phyloP scores from a whole-genome alignment of 768 basidiomycete genomes.

The Lentinula raphanica region DNA sequence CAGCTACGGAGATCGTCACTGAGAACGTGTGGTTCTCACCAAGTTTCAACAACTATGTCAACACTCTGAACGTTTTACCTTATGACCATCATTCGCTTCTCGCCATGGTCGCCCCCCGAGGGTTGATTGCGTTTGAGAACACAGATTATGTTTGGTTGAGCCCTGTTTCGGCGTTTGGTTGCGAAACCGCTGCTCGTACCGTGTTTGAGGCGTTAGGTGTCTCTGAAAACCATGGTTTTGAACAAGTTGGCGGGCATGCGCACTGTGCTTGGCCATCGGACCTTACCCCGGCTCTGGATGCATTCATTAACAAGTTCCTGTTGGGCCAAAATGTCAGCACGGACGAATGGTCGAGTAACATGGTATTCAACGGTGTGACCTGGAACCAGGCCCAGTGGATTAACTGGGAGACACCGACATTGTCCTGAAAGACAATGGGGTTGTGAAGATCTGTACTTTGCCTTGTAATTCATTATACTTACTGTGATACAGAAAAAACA shows the following conservation, averaged over 20 bases:
- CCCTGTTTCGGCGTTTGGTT: conserved; percentile 43
- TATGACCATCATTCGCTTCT: conserved; percentile 57
- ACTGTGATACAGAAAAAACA: too few relatives aligned
- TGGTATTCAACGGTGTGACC: conserved; percentile 1
- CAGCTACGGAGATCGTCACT: conserved; percentile 50
- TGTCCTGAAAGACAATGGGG: not conserved
- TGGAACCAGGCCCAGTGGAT: conserved; percentile 2
- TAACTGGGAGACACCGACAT: conserved; percentile 2
- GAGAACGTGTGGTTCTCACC: conserved; percentile 63
- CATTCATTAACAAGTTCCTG: conserved; percentile 55
- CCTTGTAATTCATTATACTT: too few relatives aligned
- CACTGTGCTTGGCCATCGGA: conserved; percentile 52
- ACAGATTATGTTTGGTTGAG: conserved; percentile 54
- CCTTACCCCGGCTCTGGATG: conserved; percentile 40
- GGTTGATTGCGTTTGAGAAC: conserved; percentile 49
- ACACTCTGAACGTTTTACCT: conserved; percentile 40
- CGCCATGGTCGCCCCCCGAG: conserved; percentile 51
- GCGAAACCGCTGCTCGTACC: conserved; percentile 44
- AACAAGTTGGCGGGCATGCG: conserved; percentile 46
- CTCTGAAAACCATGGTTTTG: conserved; percentile 43
- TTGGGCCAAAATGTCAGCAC: conserved; percentile 44
- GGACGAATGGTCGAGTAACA: conserved; percentile 20
- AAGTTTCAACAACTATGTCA: conserved; percentile 42
- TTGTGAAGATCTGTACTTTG: too few relatives aligned
- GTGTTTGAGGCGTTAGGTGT: conserved; percentile 48